Conservation (phyloP, 352 stramenopile genomes). For the Globisporangium solare region DNA sequence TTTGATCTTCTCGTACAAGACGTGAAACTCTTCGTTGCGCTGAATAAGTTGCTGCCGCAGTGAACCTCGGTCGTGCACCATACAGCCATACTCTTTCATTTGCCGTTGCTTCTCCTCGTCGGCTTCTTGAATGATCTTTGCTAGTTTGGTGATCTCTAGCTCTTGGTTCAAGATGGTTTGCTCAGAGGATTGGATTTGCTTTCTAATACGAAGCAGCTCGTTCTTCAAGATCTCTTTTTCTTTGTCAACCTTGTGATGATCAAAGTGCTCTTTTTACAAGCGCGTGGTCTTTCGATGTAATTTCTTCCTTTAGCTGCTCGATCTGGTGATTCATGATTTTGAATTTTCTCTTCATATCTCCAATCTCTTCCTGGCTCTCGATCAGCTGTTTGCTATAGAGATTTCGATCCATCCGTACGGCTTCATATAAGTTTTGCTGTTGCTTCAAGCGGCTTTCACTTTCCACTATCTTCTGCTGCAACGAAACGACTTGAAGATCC, state of each 20-base stretch:
- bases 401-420: conserved; percentile 89
- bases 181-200: conserved; percentile 87
- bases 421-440: conserved; percentile 94
- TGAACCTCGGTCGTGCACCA: conserved; percentile 86
- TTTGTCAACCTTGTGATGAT: conserved; percentile 93
- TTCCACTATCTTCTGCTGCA: conserved; percentile 76
- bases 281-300: conserved; percentile 89
- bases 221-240: conserved; percentile 89
- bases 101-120: conserved; percentile 88
- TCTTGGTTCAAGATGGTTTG: conserved; percentile 89
- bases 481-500: conserved; percentile 60
- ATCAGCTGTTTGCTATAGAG: conserved; percentile 93
- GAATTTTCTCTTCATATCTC: conserved; percentile 87
- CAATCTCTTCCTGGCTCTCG: conserved; percentile 89
- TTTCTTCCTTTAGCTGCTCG: conserved; percentile 91
- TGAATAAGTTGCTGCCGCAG: conserved; percentile 86
- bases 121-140: conserved; percentile 89
- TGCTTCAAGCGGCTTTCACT: conserved; percentile 86
- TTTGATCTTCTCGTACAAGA: conserved; percentile 91
- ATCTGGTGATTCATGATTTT: conserved; percentile 92
- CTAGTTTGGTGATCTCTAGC: conserved; percentile 67
- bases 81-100: conserved; percentile 76
- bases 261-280: conserved; percentile 93
- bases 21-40: conserved; percentile 77
- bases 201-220: conserved; percentile 87